These are phyloP conservation scores for Zygoascus hellenicus DNA, from an alignment of 1,139 yeast species.

Conservation along the genomic window DNA sequence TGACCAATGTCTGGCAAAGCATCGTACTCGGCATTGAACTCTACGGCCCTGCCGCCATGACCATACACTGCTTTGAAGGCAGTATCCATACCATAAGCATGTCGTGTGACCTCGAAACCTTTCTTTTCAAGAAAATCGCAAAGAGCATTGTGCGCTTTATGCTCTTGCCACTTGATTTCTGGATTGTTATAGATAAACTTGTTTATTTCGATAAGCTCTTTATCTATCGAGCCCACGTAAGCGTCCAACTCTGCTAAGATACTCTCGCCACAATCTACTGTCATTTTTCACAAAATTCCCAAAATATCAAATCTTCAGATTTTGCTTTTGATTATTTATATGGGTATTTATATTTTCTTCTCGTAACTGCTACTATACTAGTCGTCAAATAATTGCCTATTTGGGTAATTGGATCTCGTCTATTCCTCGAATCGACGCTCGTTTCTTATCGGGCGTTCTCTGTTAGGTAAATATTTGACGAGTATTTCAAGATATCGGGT, in stretches of 20 bases:
- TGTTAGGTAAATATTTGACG: no score
- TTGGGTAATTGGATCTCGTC: no score
- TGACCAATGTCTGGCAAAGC: constrained; percentile 28
- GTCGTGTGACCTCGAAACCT: constrained; percentile 13
- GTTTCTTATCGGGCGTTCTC: no score
- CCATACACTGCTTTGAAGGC: constrained; percentile 12
- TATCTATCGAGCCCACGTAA: neutral
- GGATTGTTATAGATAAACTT: constrained; percentile 12
- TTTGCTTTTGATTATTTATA: no score
- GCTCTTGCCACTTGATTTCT: constrained; percentile 11
- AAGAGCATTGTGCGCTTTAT: constrained; percentile 12
- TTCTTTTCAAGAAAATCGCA: constrained; percentile 11
- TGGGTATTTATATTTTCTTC: no score
- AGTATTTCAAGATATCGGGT: no score
- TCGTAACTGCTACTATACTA: no score
- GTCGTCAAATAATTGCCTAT: no score
- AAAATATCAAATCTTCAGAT: no score
- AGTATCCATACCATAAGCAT: constrained; percentile 15
- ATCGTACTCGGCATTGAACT: constrained; percentile 18
- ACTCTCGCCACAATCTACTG: neutral
- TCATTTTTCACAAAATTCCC: neutral
- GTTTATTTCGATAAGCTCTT: constrained; percentile 10
- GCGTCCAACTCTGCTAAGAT: neutral
- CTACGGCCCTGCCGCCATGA: constrained; percentile 9
- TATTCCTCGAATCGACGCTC: no score